Percentiles rank a stretch among this genome's conserved stretches.
Conservation (phyloP, 192 early-diverging fungal species). For the Backusella macrospora region DNA sequence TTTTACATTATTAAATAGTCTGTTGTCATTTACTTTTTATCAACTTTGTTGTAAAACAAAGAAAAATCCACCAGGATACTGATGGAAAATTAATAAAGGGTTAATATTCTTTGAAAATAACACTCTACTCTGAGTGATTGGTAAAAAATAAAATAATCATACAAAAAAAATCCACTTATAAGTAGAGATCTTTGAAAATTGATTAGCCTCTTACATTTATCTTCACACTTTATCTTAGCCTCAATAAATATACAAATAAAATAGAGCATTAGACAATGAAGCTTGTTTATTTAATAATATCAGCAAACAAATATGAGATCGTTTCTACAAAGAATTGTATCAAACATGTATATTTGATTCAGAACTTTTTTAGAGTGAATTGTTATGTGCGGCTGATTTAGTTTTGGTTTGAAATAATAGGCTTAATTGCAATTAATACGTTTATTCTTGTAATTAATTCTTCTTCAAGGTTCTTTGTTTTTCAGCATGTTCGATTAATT, state of each 20-base stretch:
- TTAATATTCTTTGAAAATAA: not conserved
- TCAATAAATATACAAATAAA: not conserved
- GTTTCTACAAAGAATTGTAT: not conserved
- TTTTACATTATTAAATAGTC: too few relatives aligned
- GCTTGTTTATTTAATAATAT: not conserved
- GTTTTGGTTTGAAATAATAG: not conserved
- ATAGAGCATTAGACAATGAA: not conserved
- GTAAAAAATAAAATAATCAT: too few relatives aligned
- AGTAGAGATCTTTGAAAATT: not conserved
- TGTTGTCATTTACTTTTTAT: not conserved
- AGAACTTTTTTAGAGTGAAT: not conserved
- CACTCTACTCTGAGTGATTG: not conserved
- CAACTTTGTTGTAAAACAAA: not conserved
- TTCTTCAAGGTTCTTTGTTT: slow-evolving; percentile 81
- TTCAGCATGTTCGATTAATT: slow-evolving; percentile 87
- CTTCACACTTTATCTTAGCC: not conserved
- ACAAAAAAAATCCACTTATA: not conserved
- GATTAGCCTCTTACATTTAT: not conserved
- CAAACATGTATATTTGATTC: not conserved
- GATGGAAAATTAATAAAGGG: too few relatives aligned
- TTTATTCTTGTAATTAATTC: slow-evolving; percentile 51
- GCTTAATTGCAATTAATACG: not conserved
- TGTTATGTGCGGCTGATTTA: not conserved
- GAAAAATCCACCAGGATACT: too few relatives aligned
- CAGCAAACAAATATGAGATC: not conserved